phyloP scores from a whole-genome alignment of 2,329 filamentous ascomycete species.

The Apiospora pterosperma region DNA sequence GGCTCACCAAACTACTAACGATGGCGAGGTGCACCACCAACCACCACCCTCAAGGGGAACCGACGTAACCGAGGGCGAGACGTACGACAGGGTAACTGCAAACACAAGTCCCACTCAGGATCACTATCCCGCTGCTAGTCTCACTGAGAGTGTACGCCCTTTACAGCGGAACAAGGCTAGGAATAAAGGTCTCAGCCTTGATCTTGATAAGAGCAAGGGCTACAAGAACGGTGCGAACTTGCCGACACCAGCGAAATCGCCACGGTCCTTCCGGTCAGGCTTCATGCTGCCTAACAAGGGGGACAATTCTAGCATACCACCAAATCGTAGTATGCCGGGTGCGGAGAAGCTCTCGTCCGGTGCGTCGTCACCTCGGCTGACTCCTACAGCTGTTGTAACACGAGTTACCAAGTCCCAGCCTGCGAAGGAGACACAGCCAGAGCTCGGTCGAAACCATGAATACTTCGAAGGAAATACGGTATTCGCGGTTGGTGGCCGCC shows the following conservation, averaged over 20 bases:
- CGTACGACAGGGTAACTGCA: conserved; percentile 66
- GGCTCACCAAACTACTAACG: conserved; percentile 30
- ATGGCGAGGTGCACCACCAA: conserved; percentile 56
- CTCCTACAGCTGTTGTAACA: neutral
- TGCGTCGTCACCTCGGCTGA: conserved; percentile 68
- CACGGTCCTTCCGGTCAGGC: conserved; percentile 72
- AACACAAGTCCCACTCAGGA: conserved; percentile 70
- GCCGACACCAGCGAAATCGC: conserved; percentile 64
- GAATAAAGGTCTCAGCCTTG: conserved; percentile 47
- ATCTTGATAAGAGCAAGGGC: conserved; percentile 55
- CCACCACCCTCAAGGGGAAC: conserved; percentile 66
- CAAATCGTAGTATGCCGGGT: conserved; percentile 58
- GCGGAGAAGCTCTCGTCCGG: conserved; percentile 83
- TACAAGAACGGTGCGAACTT: conserved; percentile 51
- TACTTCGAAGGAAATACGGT: conserved; percentile 93
- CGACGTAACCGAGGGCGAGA: conserved; percentile 72
- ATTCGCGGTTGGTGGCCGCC: conserved; percentile 80
- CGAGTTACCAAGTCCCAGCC: conserved; percentile 26
- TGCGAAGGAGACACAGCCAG: conserved; percentile 8
- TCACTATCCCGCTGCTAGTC: conserved; percentile 55
- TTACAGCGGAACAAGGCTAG: conserved; percentile 52
- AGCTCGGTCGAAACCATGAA: conserved; percentile 73
- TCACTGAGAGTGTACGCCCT: conserved; percentile 76
- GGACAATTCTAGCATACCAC: conserved; percentile 43
- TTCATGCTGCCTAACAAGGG: conserved; percentile 63